Conservation (phyloP, 2,329 filamentous ascomycete species). For the Diaporthe vaccinii region DNA sequence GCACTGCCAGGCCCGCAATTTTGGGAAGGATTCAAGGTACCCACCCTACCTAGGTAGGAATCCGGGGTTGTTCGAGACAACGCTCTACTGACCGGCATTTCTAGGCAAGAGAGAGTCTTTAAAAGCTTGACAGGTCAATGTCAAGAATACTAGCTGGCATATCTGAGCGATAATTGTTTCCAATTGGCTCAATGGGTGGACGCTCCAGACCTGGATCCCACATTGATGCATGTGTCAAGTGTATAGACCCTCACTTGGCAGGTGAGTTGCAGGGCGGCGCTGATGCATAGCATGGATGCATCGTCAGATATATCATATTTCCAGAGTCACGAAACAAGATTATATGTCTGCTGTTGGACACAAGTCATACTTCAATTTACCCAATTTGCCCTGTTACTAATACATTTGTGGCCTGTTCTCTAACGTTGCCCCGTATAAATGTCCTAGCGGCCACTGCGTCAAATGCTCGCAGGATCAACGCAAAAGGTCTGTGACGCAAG, state of each 20-base stretch:
- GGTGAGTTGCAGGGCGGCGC: neutral
- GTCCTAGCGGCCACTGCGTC: neutral
- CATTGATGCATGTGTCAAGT: neutral
- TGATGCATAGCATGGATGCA: neutral
- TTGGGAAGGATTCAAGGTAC: slow-evolving; percentile 5
- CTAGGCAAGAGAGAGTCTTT: neutral
- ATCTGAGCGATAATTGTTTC: neutral
- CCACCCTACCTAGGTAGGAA: neutral
- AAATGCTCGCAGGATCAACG: neutral
- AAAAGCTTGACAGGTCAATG: neutral
- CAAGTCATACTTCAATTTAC: neutral
- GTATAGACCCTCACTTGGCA: neutral
- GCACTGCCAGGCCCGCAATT: neutral
- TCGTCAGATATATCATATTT: neutral
- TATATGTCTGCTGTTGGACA: neutral
- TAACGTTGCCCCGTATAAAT: neutral
- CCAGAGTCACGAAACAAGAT: neutral
- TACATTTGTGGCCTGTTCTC: neutral
- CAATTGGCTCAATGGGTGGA: neutral
- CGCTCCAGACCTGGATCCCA: neutral
- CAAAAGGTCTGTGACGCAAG: neutral
- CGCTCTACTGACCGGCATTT: neutral
- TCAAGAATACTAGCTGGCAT: neutral
- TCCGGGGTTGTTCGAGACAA: neutral
- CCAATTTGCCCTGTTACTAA: neutral